phyloP scores from a whole-genome alignment of 805 yeast species.

The Candida tibetensis region DNA sequence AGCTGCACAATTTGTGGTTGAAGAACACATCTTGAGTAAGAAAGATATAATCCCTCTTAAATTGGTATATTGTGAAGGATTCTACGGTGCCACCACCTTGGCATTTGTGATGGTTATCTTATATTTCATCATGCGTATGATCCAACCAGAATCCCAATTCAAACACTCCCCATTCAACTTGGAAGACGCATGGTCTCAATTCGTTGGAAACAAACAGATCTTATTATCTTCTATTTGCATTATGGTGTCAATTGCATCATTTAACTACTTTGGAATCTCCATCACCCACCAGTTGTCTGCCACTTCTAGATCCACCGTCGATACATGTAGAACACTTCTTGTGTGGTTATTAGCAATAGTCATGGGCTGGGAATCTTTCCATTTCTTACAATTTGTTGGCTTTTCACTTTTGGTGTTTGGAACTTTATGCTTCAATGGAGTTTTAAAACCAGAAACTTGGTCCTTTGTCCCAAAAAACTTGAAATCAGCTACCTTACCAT shows the following conservation, averaged over 20 bases:
- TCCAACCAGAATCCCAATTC: constrained; percentile 30
- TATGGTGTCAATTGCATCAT: constrained; percentile 68
- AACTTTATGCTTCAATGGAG: constrained; percentile 71
- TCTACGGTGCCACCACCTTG: constrained; percentile 55
- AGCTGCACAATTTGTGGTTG: constrained; percentile 76
- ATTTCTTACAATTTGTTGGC: constrained; percentile 60
- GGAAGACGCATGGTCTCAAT: constrained; percentile 46
- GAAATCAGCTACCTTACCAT: constrained; percentile 14
- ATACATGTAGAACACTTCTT: constrained; percentile 68
- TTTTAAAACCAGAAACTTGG: constrained; percentile 52
- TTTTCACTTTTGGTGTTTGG: constrained; percentile 65
- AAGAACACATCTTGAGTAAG: constrained; percentile 60
- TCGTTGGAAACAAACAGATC: constrained; percentile 44
- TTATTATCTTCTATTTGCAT: constrained; percentile 55
- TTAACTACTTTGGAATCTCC: constrained; percentile 72
- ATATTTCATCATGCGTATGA: constrained; percentile 39
- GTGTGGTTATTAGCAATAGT: constrained; percentile 72
- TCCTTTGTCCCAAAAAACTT: constrained; percentile 47
- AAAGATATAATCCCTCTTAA: constrained; percentile 57
- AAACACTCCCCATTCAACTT: constrained; percentile 55
- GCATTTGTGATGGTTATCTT: constrained; percentile 43
- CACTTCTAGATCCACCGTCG: constrained; percentile 75
- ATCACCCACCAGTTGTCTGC: constrained; percentile 66
- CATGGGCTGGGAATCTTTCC: constrained; percentile 75
- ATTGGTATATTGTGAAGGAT: constrained; percentile 73